A percentile compares a stretch with the other conserved stretches of the same genome.
phyloP scores from a whole-genome alignment of 169 alveolate genomes.

The Cardiosporidium cionae region DNA sequence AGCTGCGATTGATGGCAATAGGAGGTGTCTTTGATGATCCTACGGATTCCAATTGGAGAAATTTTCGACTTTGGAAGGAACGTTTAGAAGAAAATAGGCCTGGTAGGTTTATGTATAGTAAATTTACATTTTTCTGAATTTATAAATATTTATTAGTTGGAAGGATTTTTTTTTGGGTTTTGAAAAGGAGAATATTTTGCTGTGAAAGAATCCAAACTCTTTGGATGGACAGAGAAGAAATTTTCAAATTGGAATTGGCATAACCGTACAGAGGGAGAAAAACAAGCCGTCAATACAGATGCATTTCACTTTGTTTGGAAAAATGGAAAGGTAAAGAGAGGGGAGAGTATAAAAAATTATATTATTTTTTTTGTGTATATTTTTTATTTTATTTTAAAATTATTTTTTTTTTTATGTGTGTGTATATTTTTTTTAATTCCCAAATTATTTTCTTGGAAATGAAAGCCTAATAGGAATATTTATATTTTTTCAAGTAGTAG shows the following conservation, averaged over 20 bases:
- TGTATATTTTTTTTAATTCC: too few relatives aligned
- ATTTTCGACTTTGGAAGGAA: conserved; percentile 65
- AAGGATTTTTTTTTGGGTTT: neutral
- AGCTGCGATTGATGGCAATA: conserved; percentile 26
- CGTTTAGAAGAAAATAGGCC: conserved; percentile 53
- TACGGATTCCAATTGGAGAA: conserved; percentile 49
- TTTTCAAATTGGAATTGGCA: conserved; percentile 30
- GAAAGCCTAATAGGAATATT: too few relatives aligned
- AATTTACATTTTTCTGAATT: neutral
- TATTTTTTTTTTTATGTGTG: too few relatives aligned
- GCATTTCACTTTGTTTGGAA: conserved; percentile 29
- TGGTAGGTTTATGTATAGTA: conserved; percentile 25
- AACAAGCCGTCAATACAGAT: neutral
- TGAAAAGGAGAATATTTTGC: conserved; percentile 68
- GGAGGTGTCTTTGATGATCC: conserved; percentile 69
- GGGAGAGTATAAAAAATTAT: too few relatives aligned
- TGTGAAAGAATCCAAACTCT: conserved; percentile 60
- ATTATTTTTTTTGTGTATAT: too few relatives aligned
- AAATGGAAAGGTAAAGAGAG: conserved; percentile 11
- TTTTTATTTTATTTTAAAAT: too few relatives aligned
- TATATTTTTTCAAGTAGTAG: too few relatives aligned
- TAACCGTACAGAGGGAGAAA: conserved; percentile 4
- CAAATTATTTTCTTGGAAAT: too few relatives aligned
- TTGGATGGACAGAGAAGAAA: conserved; percentile 63
- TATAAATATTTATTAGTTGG: neutral